Conservation (phyloP, 306 rosid genomes). For the Alnus rubra region DNA sequence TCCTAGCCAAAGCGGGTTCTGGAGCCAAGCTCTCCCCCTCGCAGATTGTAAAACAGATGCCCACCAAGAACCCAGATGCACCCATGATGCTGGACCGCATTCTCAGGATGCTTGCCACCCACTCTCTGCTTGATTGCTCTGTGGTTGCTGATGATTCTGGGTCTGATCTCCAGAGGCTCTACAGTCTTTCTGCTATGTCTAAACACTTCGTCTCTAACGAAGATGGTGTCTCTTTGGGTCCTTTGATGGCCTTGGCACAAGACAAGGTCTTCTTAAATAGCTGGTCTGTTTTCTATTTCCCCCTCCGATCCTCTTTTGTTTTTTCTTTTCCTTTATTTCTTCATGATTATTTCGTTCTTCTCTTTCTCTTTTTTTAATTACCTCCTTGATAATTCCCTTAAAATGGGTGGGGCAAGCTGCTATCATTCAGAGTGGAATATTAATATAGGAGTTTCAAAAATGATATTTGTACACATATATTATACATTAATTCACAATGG, state of each 20-base stretch:
- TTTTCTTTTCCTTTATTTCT: background rate
- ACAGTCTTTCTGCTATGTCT: slow-evolving; percentile 33
- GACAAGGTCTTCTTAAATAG: slow-evolving; percentile 31
- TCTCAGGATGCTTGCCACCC: slow-evolving; percentile 10
- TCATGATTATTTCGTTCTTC: too few relatives aligned
- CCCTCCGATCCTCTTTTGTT: background rate
- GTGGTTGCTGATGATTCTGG: slow-evolving; percentile 1
- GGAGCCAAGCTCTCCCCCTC: slow-evolving; percentile 5
- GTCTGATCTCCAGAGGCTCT: slow-evolving; percentile 20
- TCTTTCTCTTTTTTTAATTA: background rate
- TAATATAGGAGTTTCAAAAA: too few relatives aligned
- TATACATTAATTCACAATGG: too few relatives aligned
- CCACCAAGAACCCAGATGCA: slow-evolving; percentile 7
- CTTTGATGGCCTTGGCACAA: slow-evolving; percentile 16
- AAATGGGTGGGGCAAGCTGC: background rate
- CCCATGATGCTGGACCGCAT: slow-evolving; percentile 7
- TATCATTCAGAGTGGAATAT: too few relatives aligned
- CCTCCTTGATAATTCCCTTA: background rate
- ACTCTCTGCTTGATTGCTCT: slow-evolving; percentile 43
- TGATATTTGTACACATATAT: too few relatives aligned
- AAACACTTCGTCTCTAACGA: slow-evolving; percentile 10
- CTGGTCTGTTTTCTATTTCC: slow-evolving; percentile 26
- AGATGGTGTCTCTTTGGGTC: slow-evolving; percentile 40
- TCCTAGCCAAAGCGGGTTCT: background rate
- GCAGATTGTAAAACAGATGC: background rate